Base-by-base conservation (phyloP, 768 basidiomycete species). In the Boletus speciosus region DNA sequence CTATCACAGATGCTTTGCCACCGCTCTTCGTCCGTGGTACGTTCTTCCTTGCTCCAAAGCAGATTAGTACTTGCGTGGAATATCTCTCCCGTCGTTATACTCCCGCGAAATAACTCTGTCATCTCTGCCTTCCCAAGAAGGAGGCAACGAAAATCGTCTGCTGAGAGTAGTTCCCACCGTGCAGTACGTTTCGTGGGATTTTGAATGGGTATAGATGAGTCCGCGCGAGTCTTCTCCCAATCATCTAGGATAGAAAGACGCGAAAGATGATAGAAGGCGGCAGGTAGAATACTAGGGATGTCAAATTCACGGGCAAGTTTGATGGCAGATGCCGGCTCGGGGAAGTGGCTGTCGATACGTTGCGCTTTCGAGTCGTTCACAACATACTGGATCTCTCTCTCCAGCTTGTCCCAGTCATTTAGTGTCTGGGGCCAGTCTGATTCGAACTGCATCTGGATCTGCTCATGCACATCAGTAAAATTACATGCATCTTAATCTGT, bases 221-320 rank as follows among this genome's bases (percentile, higher is more conserved):
- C 51, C 10, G 55, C 38, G 5, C 46, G 44, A 16, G 31, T 29
- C 52, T 52, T 37, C 3, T 66, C 54, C 65, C 57, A 59, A 23
- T 64, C 63, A 11, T 65, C 61, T 14, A 40, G 31, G 34, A 58
- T 53, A 4, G 56, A 53, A 23, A 65, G 42, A 19, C 58, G 58
- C 1, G 78, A 76, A 37, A 80, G 66, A 62, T 77, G 77, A 63
- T 81, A 81, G 60, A 73, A 80, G 0, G 76, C 74, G 57, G 78
- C 79, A 0, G 80, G 81, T 4, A 82, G 69, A 19, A 77, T 63
- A 16, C 69, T 64, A 16, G 67, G 71, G 15, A 80, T 61, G 49
- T 72, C 65, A 46, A 68, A 76, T 34, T 73, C 69, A 42, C 71
- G 72, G 0, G 77, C 79, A 34, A 82, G 73, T 34, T 65, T 52